phyloP scores from a whole-genome alignment of 2,329 filamentous ascomycete species.

The Bipolaris sorokiniana region DNA sequence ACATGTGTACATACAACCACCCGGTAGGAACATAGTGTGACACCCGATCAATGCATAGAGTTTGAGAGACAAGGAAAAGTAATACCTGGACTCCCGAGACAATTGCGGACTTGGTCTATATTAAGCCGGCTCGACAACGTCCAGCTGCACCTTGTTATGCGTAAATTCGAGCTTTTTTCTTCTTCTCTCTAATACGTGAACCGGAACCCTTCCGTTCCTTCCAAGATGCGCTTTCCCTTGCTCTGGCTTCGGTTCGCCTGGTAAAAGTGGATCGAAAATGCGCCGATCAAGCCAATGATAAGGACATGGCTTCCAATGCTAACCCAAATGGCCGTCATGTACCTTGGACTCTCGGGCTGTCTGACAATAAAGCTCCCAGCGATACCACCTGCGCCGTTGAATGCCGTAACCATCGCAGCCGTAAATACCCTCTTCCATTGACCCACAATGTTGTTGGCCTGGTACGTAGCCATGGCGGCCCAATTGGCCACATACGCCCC shows the following conservation, averaged over 20 bases:
- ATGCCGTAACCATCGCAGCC: slow-evolving; percentile 65
- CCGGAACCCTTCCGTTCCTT: slow-evolving; percentile 56
- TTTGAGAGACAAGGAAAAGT: slow-evolving; percentile 1
- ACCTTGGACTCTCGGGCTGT: slow-evolving; percentile 65
- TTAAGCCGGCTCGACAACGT: not conserved
- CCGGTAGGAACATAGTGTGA: not conserved
- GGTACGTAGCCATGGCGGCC: slow-evolving; percentile 64
- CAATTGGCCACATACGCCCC: slow-evolving; percentile 73
- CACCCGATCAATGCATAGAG: not conserved
- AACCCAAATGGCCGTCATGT: slow-evolving; percentile 70
- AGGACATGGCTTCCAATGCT: slow-evolving; percentile 66
- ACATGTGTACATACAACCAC: not conserved
- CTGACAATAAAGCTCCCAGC: slow-evolving; percentile 71
- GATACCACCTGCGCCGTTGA: slow-evolving; percentile 68
- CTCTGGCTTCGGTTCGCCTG: slow-evolving; percentile 58
- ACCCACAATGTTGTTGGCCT: slow-evolving; percentile 59
- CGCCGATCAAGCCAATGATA: slow-evolving; percentile 60
- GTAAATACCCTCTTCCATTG: slow-evolving; percentile 71
- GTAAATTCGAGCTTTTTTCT: slow-evolving; percentile 4
- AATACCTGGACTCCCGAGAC: not conserved
- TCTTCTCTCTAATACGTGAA: slow-evolving; percentile 49
- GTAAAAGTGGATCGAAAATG: slow-evolving; percentile 62
- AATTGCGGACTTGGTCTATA: not conserved
- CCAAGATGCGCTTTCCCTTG: slow-evolving; percentile 57
- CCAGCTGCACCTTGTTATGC: not conserved